Evolutionary conservation across 2,329 filamentous ascomycete genomes (phyloP), one percentile per base, ranked within the genome.

Genomic region (Pestalotiopsis sp.): DNA sequence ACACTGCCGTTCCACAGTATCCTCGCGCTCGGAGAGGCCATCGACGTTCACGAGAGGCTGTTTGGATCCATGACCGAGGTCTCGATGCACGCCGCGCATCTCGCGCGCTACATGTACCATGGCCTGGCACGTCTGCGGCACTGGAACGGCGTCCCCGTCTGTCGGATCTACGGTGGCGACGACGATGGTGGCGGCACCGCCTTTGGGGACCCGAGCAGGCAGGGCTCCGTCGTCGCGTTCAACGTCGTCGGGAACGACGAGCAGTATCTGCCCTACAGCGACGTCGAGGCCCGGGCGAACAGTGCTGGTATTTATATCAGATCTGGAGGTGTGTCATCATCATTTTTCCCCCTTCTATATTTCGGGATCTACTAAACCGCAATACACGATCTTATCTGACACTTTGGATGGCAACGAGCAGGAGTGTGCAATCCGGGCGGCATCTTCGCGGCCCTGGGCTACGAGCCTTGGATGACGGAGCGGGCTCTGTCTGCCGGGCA

Each of bases 1-100:
- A 92, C 90, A 1, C 79, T 90, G 11, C 87, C 90, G 1, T 91
- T 91, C 72, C 90, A 91, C 74, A 89, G 81, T 69, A 91, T 92
- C 69, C 80, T 91, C 66, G 90, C 90, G 0, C 80, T 91, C 23
- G 86, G 85, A 3, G 83, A 88, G 68, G 89, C 89, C 2, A 86
- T 91, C 38, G 83, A 85, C 45, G 84, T 85, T 0, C 88, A 92
- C 75, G 74, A 78, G 41, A 79, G 82, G 38, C 76, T 92, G 3
- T 92, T 87, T 73, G 85, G 85, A 1, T 86, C 84, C 4, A 89
- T 92, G 84, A 79, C 81, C n/a, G 81, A 82, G 67, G 83, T 91
- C 65, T 89, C 89, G 3, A 79, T 82, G 14, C 88, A 92, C 75
- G 88, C 88, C 2, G 81, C 83, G 12, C 84, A 83, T 71, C 81